Conservation (phyloP, 352 stramenopile species). For the Globisporangium cylindrosporum region DNA sequence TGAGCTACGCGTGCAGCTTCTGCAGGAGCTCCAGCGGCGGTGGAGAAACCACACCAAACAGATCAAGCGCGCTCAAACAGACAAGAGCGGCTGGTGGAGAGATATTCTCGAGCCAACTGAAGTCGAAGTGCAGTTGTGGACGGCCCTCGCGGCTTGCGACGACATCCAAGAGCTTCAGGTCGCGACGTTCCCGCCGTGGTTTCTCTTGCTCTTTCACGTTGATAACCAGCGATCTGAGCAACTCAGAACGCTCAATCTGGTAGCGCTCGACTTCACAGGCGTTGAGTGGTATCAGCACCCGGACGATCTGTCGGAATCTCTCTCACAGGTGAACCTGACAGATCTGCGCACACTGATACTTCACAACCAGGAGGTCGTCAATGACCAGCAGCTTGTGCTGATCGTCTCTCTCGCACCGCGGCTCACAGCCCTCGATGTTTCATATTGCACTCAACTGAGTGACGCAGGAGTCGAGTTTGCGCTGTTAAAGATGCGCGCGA, state of each 20-base stretch:
- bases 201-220: background rate
- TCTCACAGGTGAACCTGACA: background rate
- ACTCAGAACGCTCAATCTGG: background rate
- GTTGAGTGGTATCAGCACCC: slow-evolving; percentile 14
- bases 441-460: slow-evolving; percentile 11
- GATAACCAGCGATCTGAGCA: background rate
- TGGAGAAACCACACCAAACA: slow-evolving; percentile 1
- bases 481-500: background rate
- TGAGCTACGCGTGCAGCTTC: slow-evolving; percentile 8
- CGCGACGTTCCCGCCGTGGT: slow-evolving; percentile 11
- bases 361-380: slow-evolving; percentile 8
- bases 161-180: slow-evolving; percentile 8
- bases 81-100: slow-evolving; percentile 9
- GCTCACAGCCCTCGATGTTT: slow-evolving; percentile 9
- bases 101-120: background rate
- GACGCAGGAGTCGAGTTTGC: background rate
- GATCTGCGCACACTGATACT: slow-evolving; percentile 7
- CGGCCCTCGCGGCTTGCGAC: background rate
- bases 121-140: slow-evolving; percentile 7
- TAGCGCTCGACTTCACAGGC: slow-evolving; percentile 5
- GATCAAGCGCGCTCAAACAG: background rate
- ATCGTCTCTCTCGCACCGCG: slow-evolving; percentile 2
- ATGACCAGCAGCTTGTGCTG: slow-evolving; percentile 6
- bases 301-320: background rate
- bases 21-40: slow-evolving; percentile 3